Percentiles rank a stretch among this genome's conserved stretches.
Evolutionary conservation across 148 eudicot species (phyloP).

Genomic region (Rhododendron ferrugineum): DNA sequence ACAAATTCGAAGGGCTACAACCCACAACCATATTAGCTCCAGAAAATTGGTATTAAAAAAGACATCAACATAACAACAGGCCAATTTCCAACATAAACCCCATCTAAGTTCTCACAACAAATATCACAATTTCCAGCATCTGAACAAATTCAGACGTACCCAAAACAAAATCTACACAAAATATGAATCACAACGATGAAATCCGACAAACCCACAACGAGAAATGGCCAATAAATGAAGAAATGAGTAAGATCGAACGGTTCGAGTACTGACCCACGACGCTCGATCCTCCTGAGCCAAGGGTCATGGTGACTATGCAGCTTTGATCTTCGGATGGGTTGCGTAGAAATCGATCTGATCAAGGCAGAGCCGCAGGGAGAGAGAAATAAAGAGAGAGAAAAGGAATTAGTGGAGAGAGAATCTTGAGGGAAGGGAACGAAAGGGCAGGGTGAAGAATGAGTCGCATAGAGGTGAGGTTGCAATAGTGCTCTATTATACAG

Average conservation of each 20-base stretch:
- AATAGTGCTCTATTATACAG: not conserved
- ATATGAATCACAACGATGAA: not conserved
- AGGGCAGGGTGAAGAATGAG: not conserved
- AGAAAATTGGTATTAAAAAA: not conserved
- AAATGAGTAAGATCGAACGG: not conserved
- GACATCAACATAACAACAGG: not conserved
- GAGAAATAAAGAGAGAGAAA: not conserved
- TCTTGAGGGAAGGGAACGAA: not conserved
- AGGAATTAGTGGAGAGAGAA: not conserved
- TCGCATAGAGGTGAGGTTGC: not conserved
- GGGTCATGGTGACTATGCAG: not conserved
- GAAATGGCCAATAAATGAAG: not conserved
- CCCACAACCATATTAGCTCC: not conserved
- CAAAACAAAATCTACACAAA: not conserved
- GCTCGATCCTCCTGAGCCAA: conserved; percentile 7
- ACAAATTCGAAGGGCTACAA: not conserved
- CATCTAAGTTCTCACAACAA: not conserved
- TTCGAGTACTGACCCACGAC: conserved; percentile 3
- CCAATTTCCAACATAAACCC: not conserved
- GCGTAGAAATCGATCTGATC: conserved; percentile 6
- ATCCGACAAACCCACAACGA: not conserved
- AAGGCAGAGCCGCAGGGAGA: not conserved
- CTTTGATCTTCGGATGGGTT: not conserved
- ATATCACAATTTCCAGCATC: not conserved
- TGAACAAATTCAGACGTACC: not conserved